Percentiles rank a stretch among this genome's conserved stretches.
Evolutionary conservation across 106 monocot genomes (phyloP).

Genomic region (Amphibolis antarctica): DNA sequence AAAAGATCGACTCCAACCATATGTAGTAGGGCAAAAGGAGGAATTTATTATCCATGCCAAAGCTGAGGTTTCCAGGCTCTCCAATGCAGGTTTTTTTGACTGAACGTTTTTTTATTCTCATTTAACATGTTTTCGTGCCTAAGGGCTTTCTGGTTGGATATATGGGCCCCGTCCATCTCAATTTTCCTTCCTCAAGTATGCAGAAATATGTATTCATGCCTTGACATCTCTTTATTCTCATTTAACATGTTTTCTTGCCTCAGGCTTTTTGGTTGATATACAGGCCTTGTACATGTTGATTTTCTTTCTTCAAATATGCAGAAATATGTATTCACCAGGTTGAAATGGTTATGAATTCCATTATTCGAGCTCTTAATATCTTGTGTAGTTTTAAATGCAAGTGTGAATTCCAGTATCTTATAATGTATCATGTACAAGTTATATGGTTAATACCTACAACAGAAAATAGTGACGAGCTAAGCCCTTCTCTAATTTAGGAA

Average conservation of each 20-base stretch:
- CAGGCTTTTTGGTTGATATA: not conserved
- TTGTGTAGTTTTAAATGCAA: no score
- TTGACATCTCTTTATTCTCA: not conserved
- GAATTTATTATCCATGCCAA: conserved; percentile 48
- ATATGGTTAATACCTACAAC: no score
- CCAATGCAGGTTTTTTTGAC: conserved; percentile 50
- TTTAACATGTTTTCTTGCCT: not conserved
- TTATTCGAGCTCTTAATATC: no score
- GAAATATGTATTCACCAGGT: no score
- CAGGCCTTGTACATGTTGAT: no score
- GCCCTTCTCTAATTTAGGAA: no score
- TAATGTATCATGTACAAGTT: no score
- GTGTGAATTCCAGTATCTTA: no score
- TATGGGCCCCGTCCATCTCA: not conserved
- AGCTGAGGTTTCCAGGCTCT: conserved; percentile 69
- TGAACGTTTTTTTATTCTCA: not conserved
- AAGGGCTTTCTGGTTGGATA: not conserved
- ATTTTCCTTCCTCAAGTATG: not conserved
- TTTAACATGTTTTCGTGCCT: not conserved
- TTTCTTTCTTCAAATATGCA: no score
- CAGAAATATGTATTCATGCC: not conserved
- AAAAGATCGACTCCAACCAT: conserved; percentile 51
- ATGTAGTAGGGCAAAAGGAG: conserved; percentile 63
- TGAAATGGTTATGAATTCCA: no score
- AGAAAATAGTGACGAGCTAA: no score